Conservation (phyloP, 2,329 filamentous ascomycete species). For the Aspergillus sp. region DNA sequence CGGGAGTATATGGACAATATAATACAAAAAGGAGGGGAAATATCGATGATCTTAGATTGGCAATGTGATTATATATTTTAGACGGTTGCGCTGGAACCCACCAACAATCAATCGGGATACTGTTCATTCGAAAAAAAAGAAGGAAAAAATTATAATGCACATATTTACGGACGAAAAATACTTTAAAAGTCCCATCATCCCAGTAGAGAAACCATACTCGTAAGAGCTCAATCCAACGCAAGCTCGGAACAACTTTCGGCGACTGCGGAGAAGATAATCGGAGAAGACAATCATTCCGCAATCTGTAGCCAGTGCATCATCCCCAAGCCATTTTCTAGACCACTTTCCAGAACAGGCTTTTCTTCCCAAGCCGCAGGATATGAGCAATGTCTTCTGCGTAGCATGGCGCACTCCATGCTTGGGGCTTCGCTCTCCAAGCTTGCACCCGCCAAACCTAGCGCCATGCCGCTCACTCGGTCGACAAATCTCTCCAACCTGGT, state of each 20-base stretch:
- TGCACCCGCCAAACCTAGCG: slow-evolving; percentile 19
- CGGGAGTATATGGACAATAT: background rate
- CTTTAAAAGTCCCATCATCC: background rate
- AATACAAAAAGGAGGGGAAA: background rate
- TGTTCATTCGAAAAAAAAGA: background rate
- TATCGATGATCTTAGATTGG: background rate
- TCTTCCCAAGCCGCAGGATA: slow-evolving; percentile 27
- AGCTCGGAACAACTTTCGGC: slow-evolving; percentile 19
- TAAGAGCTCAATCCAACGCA: background rate
- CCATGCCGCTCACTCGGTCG: slow-evolving; percentile 20
- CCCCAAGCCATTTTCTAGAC: background rate
- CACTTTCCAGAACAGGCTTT: background rate
- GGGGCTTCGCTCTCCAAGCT: slow-evolving; percentile 30
- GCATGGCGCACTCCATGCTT: slow-evolving; percentile 43
- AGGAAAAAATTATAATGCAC: background rate
- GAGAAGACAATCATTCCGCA: background rate
- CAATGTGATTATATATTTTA: background rate
- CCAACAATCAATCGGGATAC: background rate
- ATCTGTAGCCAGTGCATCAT: background rate
- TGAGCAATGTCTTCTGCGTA: slow-evolving; percentile 44
- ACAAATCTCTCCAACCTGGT: slow-evolving; percentile 22
- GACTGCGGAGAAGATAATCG: slow-evolving; percentile 14
- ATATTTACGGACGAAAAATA: background rate
- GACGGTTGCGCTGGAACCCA: background rate
- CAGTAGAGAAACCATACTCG: background rate